These are phyloP conservation scores for Wallacemonas sp. DNA, from an alignment of 208 protist species.

Conservation along the genomic window DNA sequence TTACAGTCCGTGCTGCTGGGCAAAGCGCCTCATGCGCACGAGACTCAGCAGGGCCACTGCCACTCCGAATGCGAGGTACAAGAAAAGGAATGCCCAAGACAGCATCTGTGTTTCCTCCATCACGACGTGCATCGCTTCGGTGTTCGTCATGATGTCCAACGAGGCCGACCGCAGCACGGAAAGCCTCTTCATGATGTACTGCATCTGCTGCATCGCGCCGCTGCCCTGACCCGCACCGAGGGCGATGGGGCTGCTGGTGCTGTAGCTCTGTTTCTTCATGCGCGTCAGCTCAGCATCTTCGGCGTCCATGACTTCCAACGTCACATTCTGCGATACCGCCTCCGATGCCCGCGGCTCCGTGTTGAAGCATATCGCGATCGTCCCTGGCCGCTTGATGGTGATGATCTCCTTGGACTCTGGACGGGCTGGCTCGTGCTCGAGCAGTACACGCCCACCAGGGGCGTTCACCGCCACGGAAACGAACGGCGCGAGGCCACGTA, in stretches of 20 bases:
- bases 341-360: slow-evolving; percentile 30
- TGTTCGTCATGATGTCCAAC: slow-evolving; percentile 21
- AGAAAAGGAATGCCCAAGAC: slow-evolving; percentile 43
- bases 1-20: slow-evolving; percentile 7
- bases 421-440: slow-evolving; percentile 57
- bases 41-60: slow-evolving; percentile 27
- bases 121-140: slow-evolving; percentile 49
- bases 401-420: slow-evolving; percentile 55
- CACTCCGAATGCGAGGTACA: slow-evolving; percentile 38
- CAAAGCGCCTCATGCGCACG: slow-evolving; percentile 33
- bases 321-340: slow-evolving; percentile 56
- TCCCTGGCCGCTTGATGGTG: slow-evolving; percentile 21
- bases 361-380: slow-evolving; percentile 74
- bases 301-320: slow-evolving; percentile 59
- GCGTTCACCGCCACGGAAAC: slow-evolving; percentile 61
- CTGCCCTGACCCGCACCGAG: slow-evolving; percentile 55
- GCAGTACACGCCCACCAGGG: slow-evolving; percentile 32
- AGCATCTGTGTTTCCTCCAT: slow-evolving; percentile 41
- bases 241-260: slow-evolving; percentile 52
- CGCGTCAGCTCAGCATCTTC: slow-evolving; percentile 69
- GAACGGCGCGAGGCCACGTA: slow-evolving; percentile 55
- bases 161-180: slow-evolving; percentile 24
- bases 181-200: slow-evolving; percentile 49
- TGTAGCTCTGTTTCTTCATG: slow-evolving; percentile 67
- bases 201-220: slow-evolving; percentile 57